These are phyloP conservation scores for Umbelopsis sp. DNA, from an alignment of 371 early-diverging fungal species.

Conservation along the genomic window DNA sequence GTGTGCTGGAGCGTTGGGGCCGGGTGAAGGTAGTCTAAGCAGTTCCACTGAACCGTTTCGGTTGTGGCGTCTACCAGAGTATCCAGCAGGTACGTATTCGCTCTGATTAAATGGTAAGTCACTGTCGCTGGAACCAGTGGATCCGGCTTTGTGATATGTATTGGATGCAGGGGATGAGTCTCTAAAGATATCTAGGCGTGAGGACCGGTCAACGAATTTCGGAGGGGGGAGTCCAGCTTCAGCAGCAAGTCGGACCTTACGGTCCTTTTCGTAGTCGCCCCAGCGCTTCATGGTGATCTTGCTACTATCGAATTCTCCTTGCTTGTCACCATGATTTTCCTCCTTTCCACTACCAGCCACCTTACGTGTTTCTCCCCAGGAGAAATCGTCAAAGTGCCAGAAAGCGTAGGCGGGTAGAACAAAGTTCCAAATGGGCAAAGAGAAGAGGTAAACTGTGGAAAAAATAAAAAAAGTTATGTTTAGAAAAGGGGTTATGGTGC, in stretches of 20 bases:
- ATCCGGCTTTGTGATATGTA: slow-evolving; percentile 30
- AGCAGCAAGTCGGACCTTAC: slow-evolving; percentile 30
- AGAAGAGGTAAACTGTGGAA: slow-evolving; percentile 74
- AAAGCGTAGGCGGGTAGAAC: slow-evolving; percentile 95
- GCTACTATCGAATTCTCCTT: slow-evolving; percentile 74
- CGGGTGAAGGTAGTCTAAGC: slow-evolving; percentile 11
- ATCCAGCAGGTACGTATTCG: slow-evolving; percentile 20
- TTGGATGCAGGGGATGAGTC: slow-evolving; percentile 25
- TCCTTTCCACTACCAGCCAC: slow-evolving; percentile 81
- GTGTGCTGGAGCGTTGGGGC: slow-evolving; percentile 2
- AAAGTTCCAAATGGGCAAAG: slow-evolving; percentile 96
- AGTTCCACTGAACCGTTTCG: slow-evolving; percentile 15
- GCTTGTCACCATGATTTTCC: slow-evolving; percentile 72
- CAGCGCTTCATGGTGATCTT: slow-evolving; percentile 65
- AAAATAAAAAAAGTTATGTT: slow-evolving; percentile 78
- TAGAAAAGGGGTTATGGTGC: slow-evolving; percentile 19
- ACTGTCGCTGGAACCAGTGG: slow-evolving; percentile 40
- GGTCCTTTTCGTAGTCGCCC: slow-evolving; percentile 70
- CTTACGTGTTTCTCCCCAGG: slow-evolving; percentile 96
- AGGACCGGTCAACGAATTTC: slow-evolving; percentile 27
- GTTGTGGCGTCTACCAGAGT: slow-evolving; percentile 9
- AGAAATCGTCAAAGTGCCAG: slow-evolving; percentile 99
- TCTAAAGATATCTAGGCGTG: slow-evolving; percentile 29
- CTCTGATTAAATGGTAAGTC: slow-evolving; percentile 34
- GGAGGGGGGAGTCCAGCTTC: slow-evolving; percentile 29